A percentile compares a stretch with the other conserved stretches of the same genome.
phyloP scores from a whole-genome alignment of 1,284 basidiomycete genomes.

The Tylopilus sp. region DNA sequence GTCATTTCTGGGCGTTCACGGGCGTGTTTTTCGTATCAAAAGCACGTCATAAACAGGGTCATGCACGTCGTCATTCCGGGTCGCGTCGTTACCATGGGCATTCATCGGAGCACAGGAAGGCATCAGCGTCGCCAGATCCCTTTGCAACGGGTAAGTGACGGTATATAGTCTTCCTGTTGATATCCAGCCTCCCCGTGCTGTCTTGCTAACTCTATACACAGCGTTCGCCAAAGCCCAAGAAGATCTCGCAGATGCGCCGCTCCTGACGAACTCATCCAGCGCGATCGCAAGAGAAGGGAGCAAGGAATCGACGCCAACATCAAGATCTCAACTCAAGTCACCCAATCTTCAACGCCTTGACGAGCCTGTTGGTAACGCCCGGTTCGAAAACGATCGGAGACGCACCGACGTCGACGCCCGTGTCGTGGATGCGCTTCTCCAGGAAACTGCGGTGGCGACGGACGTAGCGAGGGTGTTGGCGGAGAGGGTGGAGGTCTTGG shows the following conservation, averaged over 20 bases:
- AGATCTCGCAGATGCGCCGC: slow-evolving; percentile 6
- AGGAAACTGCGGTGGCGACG: slow-evolving; percentile 17
- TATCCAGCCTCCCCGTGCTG: too few relatives aligned
- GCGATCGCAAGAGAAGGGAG: background rate
- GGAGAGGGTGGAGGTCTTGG: slow-evolving; percentile 26
- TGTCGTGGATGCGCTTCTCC: slow-evolving; percentile 11
- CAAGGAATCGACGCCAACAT: background rate
- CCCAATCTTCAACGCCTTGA: background rate
- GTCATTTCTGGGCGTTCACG: background rate
- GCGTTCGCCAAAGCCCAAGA: slow-evolving; percentile 19
- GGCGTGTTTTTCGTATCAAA: background rate
- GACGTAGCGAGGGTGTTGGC: slow-evolving; percentile 16
- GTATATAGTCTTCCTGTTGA: background rate
- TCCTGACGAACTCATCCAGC: slow-evolving; percentile 6
- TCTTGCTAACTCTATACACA: background rate
- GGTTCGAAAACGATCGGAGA: background rate
- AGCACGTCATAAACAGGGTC: slow-evolving; percentile 14
- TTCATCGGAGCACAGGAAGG: slow-evolving; percentile 2
- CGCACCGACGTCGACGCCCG: slow-evolving; percentile 9
- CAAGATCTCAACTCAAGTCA: background rate
- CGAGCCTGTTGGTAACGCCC: background rate
- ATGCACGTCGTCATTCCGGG: slow-evolving; percentile 12
- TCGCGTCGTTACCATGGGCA: slow-evolving; percentile 10
- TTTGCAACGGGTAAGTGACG: slow-evolving; percentile 22
- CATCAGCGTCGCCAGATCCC: slow-evolving; percentile 13